These are phyloP conservation scores for Diaporthe caulivora DNA, from an alignment of 2,329 filamentous ascomycete species.

Conservation along the genomic window DNA sequence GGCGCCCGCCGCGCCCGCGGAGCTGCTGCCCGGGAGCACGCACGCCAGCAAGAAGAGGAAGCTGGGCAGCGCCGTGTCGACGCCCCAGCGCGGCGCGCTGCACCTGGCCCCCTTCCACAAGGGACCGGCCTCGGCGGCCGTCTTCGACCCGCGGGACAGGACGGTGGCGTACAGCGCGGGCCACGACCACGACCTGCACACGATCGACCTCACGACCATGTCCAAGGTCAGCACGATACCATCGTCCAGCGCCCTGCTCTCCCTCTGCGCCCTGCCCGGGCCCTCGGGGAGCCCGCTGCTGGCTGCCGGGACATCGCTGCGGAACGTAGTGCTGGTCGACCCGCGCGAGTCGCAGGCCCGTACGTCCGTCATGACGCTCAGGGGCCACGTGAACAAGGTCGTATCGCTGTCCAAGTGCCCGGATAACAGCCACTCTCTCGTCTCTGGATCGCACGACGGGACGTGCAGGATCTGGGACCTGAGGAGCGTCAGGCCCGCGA, in stretches of 20 bases:
- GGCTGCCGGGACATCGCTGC: conserved; percentile 83
- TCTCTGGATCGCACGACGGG: conserved; percentile 91
- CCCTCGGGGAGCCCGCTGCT: conserved; percentile 63
- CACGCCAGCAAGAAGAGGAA: conserved; percentile 84
- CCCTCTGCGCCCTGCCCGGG: conserved; percentile 79
- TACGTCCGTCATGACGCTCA: conserved; percentile 88
- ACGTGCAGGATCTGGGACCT: conserved; percentile 96
- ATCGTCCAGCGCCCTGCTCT: conserved; percentile 86
- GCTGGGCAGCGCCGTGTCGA: conserved; percentile 62
- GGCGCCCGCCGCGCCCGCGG: conserved; percentile 78
- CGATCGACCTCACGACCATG: conserved; percentile 89
- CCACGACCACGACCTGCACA: conserved; percentile 90
- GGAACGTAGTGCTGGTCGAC: conserved; percentile 94
- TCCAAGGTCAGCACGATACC: conserved; percentile 84
- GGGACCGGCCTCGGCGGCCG: conserved; percentile 79
- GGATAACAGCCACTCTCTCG: conserved; percentile 83
- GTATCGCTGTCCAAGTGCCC: conserved; percentile 63
- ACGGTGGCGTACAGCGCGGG: conserved; percentile 94
- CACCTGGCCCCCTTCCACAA: conserved; percentile 79
- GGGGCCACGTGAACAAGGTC: conserved; percentile 86
- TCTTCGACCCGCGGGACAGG: conserved; percentile 86
- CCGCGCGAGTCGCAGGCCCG: conserved; percentile 82
- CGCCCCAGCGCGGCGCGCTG: conserved; percentile 81
- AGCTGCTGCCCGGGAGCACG: conserved; percentile 73
- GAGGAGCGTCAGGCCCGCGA: conserved; percentile 72